These are phyloP conservation scores for Thelonectria blattea DNA, from an alignment of 2,329 filamentous ascomycete genomes.

Conservation along the genomic window DNA sequence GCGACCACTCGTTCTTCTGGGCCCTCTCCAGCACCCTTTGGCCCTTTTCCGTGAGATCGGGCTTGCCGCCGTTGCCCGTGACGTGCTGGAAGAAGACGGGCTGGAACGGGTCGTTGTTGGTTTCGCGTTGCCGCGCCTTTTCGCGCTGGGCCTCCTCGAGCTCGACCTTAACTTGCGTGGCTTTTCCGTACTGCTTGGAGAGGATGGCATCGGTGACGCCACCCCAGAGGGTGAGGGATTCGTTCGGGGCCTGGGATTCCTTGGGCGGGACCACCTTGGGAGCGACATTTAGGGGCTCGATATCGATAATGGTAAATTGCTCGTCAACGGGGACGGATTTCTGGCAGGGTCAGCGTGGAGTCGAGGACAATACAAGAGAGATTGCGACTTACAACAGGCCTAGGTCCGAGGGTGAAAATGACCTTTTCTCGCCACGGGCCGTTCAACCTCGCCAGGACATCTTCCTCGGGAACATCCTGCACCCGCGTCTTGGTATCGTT, in stretches of 20 bases:
- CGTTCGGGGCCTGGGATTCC: slow-evolving; percentile 83
- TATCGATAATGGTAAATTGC: slow-evolving; percentile 81
- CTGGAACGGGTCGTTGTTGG: slow-evolving; percentile 71
- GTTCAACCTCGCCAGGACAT: slow-evolving; percentile 80
- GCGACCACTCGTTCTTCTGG: slow-evolving; percentile 59
- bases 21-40: slow-evolving; percentile 56
- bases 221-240: slow-evolving; percentile 87
- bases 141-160: slow-evolving; percentile 89
- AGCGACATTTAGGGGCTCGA: slow-evolving; percentile 80
- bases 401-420: slow-evolving; percentile 64
- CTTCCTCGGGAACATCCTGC: slow-evolving; percentile 84
- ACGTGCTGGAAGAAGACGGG: slow-evolving; percentile 84
- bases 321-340: slow-evolving; percentile 59
- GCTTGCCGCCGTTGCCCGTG: slow-evolving; percentile 61
- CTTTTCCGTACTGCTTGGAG: slow-evolving; percentile 80
- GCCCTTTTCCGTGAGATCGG: slow-evolving; percentile 61
- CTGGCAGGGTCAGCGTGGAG: slow-evolving; percentile 30
- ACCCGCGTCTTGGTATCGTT: slow-evolving; percentile 82
- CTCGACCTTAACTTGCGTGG: slow-evolving; percentile 86
- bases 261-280: slow-evolving; percentile 80
- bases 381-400: slow-evolving; percentile 62
- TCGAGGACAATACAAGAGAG: not conserved
- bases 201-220: slow-evolving; percentile 86
- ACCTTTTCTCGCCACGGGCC: slow-evolving; percentile 84
- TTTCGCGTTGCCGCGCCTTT: slow-evolving; percentile 81